Base-by-base conservation (phyloP, 345 rosid species). In the Cochlearia excelsa region DNA sequence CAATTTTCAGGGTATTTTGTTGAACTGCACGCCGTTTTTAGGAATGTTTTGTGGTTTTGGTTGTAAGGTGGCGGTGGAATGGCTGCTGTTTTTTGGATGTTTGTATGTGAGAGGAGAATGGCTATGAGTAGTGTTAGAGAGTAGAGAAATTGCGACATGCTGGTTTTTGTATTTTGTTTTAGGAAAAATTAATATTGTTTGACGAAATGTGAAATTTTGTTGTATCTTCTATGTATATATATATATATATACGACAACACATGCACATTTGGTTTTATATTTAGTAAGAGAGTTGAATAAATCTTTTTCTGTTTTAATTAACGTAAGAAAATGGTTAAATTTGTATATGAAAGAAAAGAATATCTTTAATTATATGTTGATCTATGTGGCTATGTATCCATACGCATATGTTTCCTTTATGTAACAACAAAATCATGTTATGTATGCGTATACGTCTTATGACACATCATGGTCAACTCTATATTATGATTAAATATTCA, bases 1-100 rank as follows among this genome's bases (percentile, higher is more conserved):
- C 97, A 90, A 11, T 72, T 56, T 5, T 46, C 26, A 5, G 93
- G 85, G 55, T 80, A 87, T 26, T 75, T 66, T 44, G 95, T 73
- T 4, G 85, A 67, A 27, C 61, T 71, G 80, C 97, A 87, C 3
- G 84, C 79, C 2, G 54, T 75, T 53, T 74, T 71, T 0, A 85
- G 68, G 77, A 30, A 87, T 1, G 58, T 71, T 37, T 30, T 73
- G 85, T 80, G 76, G 43, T 54, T 47, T 4, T 75, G 51, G 27
- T 64, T 44, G 2, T 54, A 41, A 38, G 75, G n/a, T 50, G 66
- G 23, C 23, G 23, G 42, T 30, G 76, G 23, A 23, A 77, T 44
- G 33, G 79, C 74, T 42, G 35, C 3, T 2, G 78, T 57, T 29
- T 38, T 42, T 0, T 31, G 54, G 4, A 50, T 7, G 44, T 16